Conservation (phyloP, 768 basidiomycete genomes). For the Kwoniella europaea region DNA sequence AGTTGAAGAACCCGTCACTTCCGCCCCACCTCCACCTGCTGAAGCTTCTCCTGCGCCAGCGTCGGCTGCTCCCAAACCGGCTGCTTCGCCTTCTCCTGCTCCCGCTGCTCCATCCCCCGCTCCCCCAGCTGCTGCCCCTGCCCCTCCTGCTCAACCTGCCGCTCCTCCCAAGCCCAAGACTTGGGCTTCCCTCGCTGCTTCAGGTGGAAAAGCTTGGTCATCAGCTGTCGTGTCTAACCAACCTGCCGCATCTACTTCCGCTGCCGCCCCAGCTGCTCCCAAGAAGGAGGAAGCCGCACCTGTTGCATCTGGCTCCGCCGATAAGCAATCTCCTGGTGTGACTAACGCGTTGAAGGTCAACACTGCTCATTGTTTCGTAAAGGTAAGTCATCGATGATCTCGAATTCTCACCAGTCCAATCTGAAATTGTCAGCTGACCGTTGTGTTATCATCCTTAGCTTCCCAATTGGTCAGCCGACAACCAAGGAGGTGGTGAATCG, state of each 20-base stretch:
- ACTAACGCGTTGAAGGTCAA: slow-evolving; percentile 69
- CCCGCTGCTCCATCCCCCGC: slow-evolving; percentile 56
- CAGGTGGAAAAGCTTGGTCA: slow-evolving; percentile 77
- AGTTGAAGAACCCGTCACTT: slow-evolving; percentile 47
- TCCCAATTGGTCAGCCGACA: slow-evolving; percentile 57
- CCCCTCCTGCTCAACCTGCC: slow-evolving; percentile 60
- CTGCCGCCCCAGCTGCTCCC: slow-evolving; percentile 33
- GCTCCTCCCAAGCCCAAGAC: slow-evolving; percentile 68
- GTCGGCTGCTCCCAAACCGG: slow-evolving; percentile 29
- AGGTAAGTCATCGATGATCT: slow-evolving; percentile 58
- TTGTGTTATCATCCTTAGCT: slow-evolving; percentile 39
- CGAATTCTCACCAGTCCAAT: background rate
- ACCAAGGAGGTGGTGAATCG: slow-evolving; percentile 37
- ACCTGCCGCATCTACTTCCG: slow-evolving; percentile 40
- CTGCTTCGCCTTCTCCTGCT: slow-evolving; percentile 34
- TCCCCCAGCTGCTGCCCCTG: slow-evolving; percentile 55
- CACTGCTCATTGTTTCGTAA: slow-evolving; percentile 87
- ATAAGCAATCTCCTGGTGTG: slow-evolving; percentile 36
- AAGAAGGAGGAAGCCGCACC: slow-evolving; percentile 34
- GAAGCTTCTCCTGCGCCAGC: slow-evolving; percentile 27
- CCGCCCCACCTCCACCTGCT: slow-evolving; percentile 36
- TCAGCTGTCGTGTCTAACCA: slow-evolving; percentile 74
- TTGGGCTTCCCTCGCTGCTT: slow-evolving; percentile 90
- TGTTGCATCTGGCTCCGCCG: slow-evolving; percentile 28
- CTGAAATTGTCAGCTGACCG: background rate